Evolutionary conservation across 164 flowering plant species (phyloP), one percentile per base, ranked within the genome.

Genomic region (Liriodendron chinense): DNA sequence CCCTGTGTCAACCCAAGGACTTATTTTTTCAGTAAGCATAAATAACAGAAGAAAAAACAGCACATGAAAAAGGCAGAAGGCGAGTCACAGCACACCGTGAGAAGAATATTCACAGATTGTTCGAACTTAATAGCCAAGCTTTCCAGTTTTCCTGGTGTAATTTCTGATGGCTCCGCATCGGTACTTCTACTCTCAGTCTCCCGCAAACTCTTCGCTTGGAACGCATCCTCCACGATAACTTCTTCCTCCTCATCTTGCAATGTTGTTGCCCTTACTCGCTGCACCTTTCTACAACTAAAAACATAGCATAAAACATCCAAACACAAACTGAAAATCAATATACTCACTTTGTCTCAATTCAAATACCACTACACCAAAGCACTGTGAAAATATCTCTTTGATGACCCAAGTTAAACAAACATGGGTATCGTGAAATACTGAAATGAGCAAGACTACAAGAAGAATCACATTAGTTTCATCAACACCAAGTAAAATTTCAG

Each of bases 81-180:
- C 8, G 34, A 26, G 26, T 56, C 13, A 74, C 16, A 69, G n/a
- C 64, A 69, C 85, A 93, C 98, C 72, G 96, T 92, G 65, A 94
- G 92, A 76, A 90, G 80, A 62, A 92, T 78, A 78, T 94, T 96
- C 20, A 94, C 70, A 16, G 93, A 83, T 75, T 91, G 98, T 78
- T 96, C 98, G 21, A 87, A 0, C 84, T 89, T 92, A 74, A 96
- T 87, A 53, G 80, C 79, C 96, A 92, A 89, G 61, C 76, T 82
- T 79, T 89, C 94, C 70, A 86, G 70, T 7, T 56, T 83, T 79
- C 82, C 79, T 21, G 91, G 72, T 62, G 86, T 75, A 73, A 67
- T 76, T 47, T 81, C 82, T 8, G 76, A 72, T 0, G 80, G 71
- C 14, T 79, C 70, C 28, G 25, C 84, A 9, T 43, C 72, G 14